Base-by-base conservation (phyloP, 805 yeast species). In the Dipodascus geniculatus region DNA sequence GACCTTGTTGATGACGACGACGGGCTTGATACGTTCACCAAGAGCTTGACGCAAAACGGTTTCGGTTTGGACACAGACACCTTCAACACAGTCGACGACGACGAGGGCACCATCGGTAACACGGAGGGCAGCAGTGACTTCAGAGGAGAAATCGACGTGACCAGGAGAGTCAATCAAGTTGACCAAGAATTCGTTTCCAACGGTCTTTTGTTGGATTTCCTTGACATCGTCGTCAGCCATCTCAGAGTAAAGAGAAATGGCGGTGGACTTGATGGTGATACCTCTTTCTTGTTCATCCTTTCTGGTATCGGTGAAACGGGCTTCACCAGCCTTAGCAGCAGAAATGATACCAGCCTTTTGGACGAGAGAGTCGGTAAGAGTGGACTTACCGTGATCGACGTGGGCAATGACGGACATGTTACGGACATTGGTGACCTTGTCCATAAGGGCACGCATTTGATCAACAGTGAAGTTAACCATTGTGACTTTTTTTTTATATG, bases 321-420 rank as follows among this genome's bases (percentile, higher is more conserved):
- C 99, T 73, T 93, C 98, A 85, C 99, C 99, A 62, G 99, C 99
- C 81, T 88, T 88, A 71, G 96, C 97, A 70, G 99, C 97, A 56
- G 98, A 93, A 71, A 91, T 91, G 76, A 93, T 91, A 88, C 99
- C 99, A 66, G 99, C 99, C 71, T 85, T 85, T 81, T 91, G 98
- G 69, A 91, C 98, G 74, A 91, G 85, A 63, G 99, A 93, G 79
- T 91, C 99, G 77, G 99, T 91, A 77, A 91, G 84, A 69, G 99
- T 91, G 66, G 97, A 90, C 78, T 91, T 91, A 81, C 99, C 99
- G 83, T 93, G 99, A 83, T 91, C 99, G 86, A 91, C 98, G 81
- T 91, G 99, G 72, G 99, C 99, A 85, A 93, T 93, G 77, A 91
- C 99, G 78, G 98, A 91, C 95, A 91, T 93, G 95, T 93, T 93